Base-by-base conservation (phyloP, 306 rosid genomes). In the Albizia julibrissin region DNA sequence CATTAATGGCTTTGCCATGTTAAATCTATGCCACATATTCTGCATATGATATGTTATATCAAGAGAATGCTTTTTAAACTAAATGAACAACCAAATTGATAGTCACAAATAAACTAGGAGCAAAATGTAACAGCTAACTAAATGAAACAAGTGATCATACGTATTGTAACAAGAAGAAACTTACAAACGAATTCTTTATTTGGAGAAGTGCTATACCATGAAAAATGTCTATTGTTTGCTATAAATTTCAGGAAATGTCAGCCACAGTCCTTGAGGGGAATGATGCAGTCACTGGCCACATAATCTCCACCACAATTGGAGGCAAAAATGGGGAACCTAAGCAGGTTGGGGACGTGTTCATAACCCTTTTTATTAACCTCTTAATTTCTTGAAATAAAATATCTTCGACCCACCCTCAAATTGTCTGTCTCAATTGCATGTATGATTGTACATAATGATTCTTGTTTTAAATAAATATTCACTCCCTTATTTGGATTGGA, bases 241-340 rank as follows among this genome's bases (percentile, higher is more conserved):
- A 31, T 78, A 64, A 79, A 75, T 78, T 84, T 86, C 90, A 93
- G 98, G 94, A 89, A 82, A 93, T 93, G 98, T 89, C 97, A 4
- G 81, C 93, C 47, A 80, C 90, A 80, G 91, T 87, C 58, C 58
- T 93, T 18, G 97, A 93, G 72, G 93, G 97, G 78, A 91, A 93
- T 79, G 98, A 90, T 80, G 91, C 94, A 50, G 93, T 93, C 81
- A 93, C 98, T 40, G 98, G 98, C 74, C 98, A 93, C 85, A 91
- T 93, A 75, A 93, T 93, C 74, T 91, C 98, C 68, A 93, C 97
- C 31, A 91, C 98, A 43, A 93, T 93, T 83, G 98, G 98, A 83
- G 98, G 98, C 44, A 89, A 91, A 84, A 90, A 93, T 89, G 98
- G 98, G 52, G 97, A 93, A 89, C 94, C 94, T 33, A 93, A 93